phyloP scores from a whole-genome alignment of 2,329 filamentous ascomycete genomes.

The Myriosclerotinia duriaeana region DNA sequence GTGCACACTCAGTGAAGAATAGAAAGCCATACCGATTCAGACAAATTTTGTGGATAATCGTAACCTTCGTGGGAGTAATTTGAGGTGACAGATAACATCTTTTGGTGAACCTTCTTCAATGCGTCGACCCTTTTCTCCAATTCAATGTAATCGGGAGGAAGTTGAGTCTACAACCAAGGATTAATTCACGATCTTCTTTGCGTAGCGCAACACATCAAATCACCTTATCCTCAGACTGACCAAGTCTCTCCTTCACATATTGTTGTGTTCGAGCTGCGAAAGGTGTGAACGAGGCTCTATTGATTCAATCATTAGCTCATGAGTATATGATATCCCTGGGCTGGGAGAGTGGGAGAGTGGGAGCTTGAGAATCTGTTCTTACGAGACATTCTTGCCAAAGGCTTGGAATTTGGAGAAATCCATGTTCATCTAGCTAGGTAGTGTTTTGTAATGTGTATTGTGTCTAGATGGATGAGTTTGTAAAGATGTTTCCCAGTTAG shows the following conservation, averaged over 20 bases:
- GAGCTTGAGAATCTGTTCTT: slow-evolving; percentile 38
- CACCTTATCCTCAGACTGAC: slow-evolving; percentile 91
- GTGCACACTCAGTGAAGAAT: no score
- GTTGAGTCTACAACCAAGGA: slow-evolving; percentile 70
- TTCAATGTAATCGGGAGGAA: slow-evolving; percentile 95
- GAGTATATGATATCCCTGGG: not conserved
- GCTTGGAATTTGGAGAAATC: slow-evolving; percentile 60
- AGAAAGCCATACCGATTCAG: slow-evolving; percentile 18
- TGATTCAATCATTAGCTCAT: slow-evolving; percentile 43
- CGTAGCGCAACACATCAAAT: slow-evolving; percentile 18
- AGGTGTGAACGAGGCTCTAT: slow-evolving; percentile 80
- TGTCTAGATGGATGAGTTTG: not conserved
- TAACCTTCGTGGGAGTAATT: slow-evolving; percentile 88
- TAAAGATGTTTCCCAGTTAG: not conserved
- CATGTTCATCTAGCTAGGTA: slow-evolving; percentile 52
- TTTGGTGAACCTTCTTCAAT: slow-evolving; percentile 93
- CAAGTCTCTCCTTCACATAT: slow-evolving; percentile 96
- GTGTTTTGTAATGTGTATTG: not conserved
- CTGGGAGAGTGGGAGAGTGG: slow-evolving; percentile 32
- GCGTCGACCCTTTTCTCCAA: slow-evolving; percentile 98
- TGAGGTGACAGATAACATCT: slow-evolving; percentile 92
- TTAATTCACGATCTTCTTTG: slow-evolving; percentile 7
- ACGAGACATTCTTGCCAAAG: slow-evolving; percentile 71
- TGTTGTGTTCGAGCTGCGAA: slow-evolving; percentile 94
- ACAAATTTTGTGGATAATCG: slow-evolving; percentile 97